These are phyloP conservation scores for Endoconidiophora polonica DNA, from an alignment of 2,329 filamentous ascomycete species.

Conservation along the genomic window DNA sequence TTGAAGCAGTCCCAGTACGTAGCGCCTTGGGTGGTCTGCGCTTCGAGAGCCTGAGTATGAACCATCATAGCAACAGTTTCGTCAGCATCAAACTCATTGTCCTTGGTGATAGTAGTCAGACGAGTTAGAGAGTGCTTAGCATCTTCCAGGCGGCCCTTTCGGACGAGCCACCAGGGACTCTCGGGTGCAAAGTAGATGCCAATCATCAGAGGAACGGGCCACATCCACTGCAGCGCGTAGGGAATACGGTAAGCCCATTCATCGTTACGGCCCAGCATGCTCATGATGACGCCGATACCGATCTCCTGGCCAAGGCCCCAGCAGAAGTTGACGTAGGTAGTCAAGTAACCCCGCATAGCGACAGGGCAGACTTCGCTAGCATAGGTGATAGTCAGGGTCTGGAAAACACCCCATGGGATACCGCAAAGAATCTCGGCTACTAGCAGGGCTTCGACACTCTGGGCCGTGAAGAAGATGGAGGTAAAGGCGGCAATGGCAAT, in stretches of 20 bases:
- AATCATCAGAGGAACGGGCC: constrained; percentile 50
- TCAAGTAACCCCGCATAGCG: constrained; percentile 52
- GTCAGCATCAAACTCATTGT: constrained; percentile 61
- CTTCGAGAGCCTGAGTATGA: constrained; percentile 68
- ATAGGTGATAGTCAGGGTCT: constrained; percentile 45
- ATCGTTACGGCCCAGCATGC: constrained; percentile 46
- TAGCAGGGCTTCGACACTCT: constrained; percentile 40
- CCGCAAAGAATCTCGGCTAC: constrained; percentile 47
- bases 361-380: constrained; percentile 59
- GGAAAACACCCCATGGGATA: constrained; percentile 45
- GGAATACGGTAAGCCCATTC: constrained; percentile 56
- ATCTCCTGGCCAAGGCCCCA: constrained; percentile 63
- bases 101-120: constrained; percentile 43
- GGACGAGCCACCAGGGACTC: constrained; percentile 62
- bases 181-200: constrained; percentile 54
- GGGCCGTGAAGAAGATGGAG: constrained; percentile 47
- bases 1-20: constrained; percentile 73
- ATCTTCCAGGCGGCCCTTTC: constrained; percentile 44
- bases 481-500: constrained; percentile 38
- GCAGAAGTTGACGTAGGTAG: constrained; percentile 62
- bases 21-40: constrained; percentile 55
- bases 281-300: constrained; percentile 55
- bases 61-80: constrained; percentile 88
- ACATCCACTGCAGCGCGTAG: constrained; percentile 63
- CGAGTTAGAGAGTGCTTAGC: constrained; percentile 50